A percentile compares a stretch with the other conserved stretches of the same genome.
Evolutionary conservation across 495 filamentous ascomycete species (phyloP).

Genomic region (Daldinia bambusicola): DNA sequence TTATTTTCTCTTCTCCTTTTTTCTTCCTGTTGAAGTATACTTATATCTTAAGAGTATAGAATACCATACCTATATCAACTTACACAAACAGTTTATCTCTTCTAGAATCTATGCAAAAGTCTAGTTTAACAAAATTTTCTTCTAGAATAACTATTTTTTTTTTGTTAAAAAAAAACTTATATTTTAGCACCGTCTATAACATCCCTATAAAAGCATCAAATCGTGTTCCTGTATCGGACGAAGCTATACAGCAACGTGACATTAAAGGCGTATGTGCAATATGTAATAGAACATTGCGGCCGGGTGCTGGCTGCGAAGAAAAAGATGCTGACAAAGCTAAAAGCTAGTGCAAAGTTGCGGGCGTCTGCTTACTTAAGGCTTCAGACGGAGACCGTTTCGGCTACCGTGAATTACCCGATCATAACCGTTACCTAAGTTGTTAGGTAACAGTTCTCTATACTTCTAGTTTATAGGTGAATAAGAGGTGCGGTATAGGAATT

Average conservation of each 20-base stretch:
- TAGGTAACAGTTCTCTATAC: neutral
- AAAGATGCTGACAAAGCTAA: too few species aligned
- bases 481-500: too few species aligned
- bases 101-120: neutral
- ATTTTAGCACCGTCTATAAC: neutral
- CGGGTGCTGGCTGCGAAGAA: too few species aligned
- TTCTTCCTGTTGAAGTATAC: neutral
- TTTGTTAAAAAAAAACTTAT: neutral
- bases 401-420: slow-evolving; percentile 27
- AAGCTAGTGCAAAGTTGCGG: neutral
- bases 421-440: slow-evolving; percentile 34
- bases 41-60: neutral
- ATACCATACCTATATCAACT: neutral
- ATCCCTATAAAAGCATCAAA: neutral
- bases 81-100: neutral
- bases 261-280: slow-evolving; percentile 30
- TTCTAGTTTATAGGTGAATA: too few species aligned
- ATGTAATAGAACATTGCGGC: too few species aligned
- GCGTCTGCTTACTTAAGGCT: neutral
- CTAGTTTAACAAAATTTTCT: neutral
- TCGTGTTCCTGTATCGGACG: slow-evolving; percentile 28
- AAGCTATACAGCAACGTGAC: slow-evolving; percentile 18
- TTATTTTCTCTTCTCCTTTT: neutral
- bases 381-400: neutral
- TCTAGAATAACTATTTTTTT: too few species aligned